A percentile compares a stretch with the other conserved stretches of the same genome.
Conservation (phyloP, 345 rosid genomes). For the Sapria himalayana region DNA sequence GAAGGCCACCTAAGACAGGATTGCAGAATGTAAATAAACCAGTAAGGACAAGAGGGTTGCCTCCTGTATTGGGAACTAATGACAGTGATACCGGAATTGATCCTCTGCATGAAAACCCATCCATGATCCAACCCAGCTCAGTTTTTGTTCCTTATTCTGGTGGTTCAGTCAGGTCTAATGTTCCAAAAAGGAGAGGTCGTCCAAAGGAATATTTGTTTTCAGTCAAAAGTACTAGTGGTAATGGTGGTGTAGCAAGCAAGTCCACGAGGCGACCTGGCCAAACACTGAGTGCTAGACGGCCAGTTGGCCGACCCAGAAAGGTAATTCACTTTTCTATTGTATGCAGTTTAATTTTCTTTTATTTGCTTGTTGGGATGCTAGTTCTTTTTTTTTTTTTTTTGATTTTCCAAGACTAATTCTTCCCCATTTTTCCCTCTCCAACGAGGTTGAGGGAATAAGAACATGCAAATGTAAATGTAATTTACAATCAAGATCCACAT, state of each 20-base stretch:
- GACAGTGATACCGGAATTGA: no score
- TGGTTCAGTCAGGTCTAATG: neutral
- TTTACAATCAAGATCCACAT: neutral
- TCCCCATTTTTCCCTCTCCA: no score
- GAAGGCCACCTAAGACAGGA: slow-evolving; percentile 22
- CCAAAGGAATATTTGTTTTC: slow-evolving; percentile 18
- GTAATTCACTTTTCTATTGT: slow-evolving; percentile 8
- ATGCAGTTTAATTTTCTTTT: no score
- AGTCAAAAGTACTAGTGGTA: slow-evolving; percentile 1
- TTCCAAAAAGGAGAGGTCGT: slow-evolving; percentile 29
- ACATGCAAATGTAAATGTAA: no score
- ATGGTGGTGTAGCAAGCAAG: slow-evolving; percentile 8
- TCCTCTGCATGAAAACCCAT: slow-evolving; percentile 19
- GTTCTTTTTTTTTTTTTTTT: neutral
- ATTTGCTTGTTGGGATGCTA: neutral
- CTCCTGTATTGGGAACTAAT: no score
- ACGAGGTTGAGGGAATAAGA: no score
- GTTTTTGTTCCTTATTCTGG: slow-evolving; percentile 12
- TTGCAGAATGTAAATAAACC: no score
- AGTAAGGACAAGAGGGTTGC: no score
- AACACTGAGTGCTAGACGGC: slow-evolving; percentile 24
- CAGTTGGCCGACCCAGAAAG: slow-evolving; percentile 56
- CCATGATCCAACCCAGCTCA: slow-evolving; percentile 9
- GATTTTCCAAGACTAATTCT: no score
- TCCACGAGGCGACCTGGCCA: no score